Evolutionary conservation across 805 yeast genomes (phyloP).

Genomic region (Lipomyces kockii): DNA sequence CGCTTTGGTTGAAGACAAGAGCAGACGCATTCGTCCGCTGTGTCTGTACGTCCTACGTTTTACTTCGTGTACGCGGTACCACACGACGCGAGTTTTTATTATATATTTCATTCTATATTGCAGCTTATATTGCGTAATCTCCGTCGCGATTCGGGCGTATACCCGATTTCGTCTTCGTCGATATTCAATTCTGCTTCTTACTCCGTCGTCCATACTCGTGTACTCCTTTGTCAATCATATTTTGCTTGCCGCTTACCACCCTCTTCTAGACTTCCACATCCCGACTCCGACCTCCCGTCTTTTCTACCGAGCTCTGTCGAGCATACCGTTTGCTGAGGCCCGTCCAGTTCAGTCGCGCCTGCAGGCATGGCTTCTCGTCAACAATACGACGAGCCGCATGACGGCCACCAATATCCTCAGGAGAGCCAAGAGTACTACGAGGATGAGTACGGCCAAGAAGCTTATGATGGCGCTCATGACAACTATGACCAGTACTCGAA

Average conservation of each 20-base stretch:
- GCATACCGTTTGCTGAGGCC: not conserved
- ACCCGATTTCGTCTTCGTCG: too few relatives aligned
- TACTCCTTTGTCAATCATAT: not conserved
- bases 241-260: not conserved
- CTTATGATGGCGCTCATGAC: slow-evolving; percentile 39
- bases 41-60: not conserved
- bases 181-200: too few relatives aligned
- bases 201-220: not conserved
- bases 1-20: not conserved
- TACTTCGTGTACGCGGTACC: not conserved
- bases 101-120: too few relatives aligned
- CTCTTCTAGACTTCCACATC: not conserved
- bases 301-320: not conserved
- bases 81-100: not conserved
- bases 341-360: not conserved
- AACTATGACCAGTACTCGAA: slow-evolving; percentile 51
- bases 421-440: slow-evolving; percentile 41
- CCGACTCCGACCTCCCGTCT: not conserved
- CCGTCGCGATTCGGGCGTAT: too few relatives aligned
- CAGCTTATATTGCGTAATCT: too few relatives aligned
- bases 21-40: not conserved
- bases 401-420: slow-evolving; percentile 38
- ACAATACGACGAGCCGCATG: slow-evolving; percentile 38
- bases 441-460: slow-evolving; percentile 32
- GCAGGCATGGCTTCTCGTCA: slow-evolving; percentile 14